Percentiles rank a stretch among this genome's conserved stretches.
phyloP scores from a whole-genome alignment of 495 filamentous ascomycete genomes.

The Chaetomium fimeti region DNA sequence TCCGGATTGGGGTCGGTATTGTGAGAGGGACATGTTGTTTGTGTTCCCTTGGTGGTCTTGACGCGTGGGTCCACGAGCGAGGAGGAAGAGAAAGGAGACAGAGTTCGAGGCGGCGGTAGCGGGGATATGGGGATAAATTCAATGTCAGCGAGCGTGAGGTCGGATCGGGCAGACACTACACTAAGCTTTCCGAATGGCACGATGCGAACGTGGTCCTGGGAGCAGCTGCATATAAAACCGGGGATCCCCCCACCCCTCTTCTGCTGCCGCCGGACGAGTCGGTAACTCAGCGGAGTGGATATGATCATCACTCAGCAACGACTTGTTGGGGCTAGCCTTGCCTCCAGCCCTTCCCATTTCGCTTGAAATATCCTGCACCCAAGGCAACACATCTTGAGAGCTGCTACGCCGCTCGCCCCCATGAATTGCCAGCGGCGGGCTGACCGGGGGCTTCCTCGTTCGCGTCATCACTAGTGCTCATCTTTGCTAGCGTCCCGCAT shows the following conservation, averaged over 20 bases:
- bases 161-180: too few relatives aligned
- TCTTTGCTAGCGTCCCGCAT: neutral
- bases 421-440: neutral
- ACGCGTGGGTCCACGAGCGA: neutral
- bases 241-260: too few relatives aligned
- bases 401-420: neutral
- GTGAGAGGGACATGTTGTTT: neutral
- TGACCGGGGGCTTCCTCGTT: neutral
- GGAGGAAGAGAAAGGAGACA: neutral
- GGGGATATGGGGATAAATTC: neutral
- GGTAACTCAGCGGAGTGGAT: neutral
- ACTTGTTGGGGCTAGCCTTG: slow-evolving; percentile 1
- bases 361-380: neutral
- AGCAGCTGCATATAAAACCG: neutral
- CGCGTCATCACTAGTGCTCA: neutral
- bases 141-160: neutral
- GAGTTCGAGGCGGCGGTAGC: neutral
- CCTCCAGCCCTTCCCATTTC: neutral
- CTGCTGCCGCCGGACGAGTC: too few relatives aligned
- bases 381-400: neutral
- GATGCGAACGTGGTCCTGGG: neutral
- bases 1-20: neutral
- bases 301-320: slow-evolving; percentile 4
- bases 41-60: neutral
- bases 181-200: neutral